Percentiles rank a stretch among this genome's conserved stretches.
phyloP scores from a whole-genome alignment of 2,329 filamentous ascomycete genomes.

The Chrysoporthe puriensis region DNA sequence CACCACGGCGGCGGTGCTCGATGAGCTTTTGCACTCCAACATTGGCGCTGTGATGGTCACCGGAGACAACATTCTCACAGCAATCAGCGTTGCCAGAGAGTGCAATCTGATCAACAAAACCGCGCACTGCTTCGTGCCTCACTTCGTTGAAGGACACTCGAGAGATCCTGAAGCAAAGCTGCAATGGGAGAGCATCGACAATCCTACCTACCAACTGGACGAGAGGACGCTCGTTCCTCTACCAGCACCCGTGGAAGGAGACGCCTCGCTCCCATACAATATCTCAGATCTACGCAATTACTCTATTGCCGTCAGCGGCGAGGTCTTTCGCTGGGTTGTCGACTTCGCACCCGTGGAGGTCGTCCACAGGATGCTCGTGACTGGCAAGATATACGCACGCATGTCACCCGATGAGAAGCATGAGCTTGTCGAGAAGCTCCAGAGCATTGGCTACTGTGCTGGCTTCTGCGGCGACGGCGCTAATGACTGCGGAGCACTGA shows the following conservation, averaged over 20 bases:
- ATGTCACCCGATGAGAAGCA: constrained; percentile 99
- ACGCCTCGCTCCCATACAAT: constrained; percentile 85
- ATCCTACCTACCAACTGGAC: constrained; percentile 77
- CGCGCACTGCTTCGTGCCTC: constrained; percentile 90
- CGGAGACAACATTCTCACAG: constrained; percentile 95
- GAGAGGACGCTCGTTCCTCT: constrained; percentile 77
- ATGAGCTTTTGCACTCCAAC: constrained; percentile 79
- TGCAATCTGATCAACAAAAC: constrained; percentile 80
- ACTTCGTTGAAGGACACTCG: constrained; percentile 79
- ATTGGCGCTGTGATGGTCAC: constrained; percentile 96
- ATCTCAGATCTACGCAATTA: constrained; percentile 83
- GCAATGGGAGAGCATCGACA: constrained; percentile 94
- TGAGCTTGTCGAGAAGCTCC: constrained; percentile 94
- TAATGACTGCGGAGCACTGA: constrained; percentile 95
- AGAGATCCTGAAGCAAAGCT: constrained; percentile 75
- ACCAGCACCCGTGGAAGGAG: constrained; percentile 69
- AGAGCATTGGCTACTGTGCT: constrained; percentile 92
- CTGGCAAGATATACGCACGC: constrained; percentile 90
- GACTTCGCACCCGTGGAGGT: constrained; percentile 86
- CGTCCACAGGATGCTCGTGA: constrained; percentile 82
- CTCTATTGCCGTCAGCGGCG: constrained; percentile 85
- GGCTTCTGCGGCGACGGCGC: constrained; percentile 98
- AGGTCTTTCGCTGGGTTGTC: constrained; percentile 95
- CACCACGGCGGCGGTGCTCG: constrained; percentile 77
- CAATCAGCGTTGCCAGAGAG: constrained; percentile 92